phyloP scores from a whole-genome alignment of 352 stramenopile genomes.

The Phytophthora aleatoria region DNA sequence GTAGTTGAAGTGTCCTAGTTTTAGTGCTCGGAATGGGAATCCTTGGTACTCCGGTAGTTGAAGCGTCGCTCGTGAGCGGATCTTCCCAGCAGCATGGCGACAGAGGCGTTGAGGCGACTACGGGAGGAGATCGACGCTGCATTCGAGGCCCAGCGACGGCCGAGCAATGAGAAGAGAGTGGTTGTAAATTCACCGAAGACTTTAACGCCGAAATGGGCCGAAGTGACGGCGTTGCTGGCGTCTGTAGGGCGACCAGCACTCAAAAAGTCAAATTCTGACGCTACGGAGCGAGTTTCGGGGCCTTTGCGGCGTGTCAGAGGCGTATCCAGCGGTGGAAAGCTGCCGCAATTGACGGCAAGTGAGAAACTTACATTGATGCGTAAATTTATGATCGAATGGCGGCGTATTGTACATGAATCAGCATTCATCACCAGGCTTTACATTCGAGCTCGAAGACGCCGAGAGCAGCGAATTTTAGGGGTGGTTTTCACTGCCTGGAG shows the following conservation, averaged over 20 bases:
- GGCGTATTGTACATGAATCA: background rate
- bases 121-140: constrained; percentile 32
- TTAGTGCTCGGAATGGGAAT: background rate
- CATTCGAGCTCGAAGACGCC: constrained; percentile 18
- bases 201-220: constrained; percentile 27
- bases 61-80: constrained; percentile 5
- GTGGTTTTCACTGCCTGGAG: constrained; percentile 19
- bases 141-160: constrained; percentile 22
- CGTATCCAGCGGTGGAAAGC: background rate
- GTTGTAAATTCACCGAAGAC: background rate
- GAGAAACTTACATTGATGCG: constrained; percentile 16
- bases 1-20: constrained; percentile 1
- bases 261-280: constrained; percentile 1
- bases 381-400: constrained; percentile 14
- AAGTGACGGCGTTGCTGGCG: constrained; percentile 35
- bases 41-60: background rate
- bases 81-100: constrained; percentile 6
- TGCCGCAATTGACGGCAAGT: background rate
- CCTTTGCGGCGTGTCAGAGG: background rate
- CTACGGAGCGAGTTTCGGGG: background rate
- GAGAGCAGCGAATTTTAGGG: constrained; percentile 8
- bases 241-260: constrained; percentile 15
- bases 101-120: constrained; percentile 24
- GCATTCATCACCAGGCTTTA: constrained; percentile 12
- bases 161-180: background rate